Percentiles rank a stretch among this genome's conserved stretches.
These are phyloP conservation scores for Colletotrichum sp. DNA, from an alignment of 2,329 filamentous ascomycete genomes.

Conservation along the genomic window DNA sequence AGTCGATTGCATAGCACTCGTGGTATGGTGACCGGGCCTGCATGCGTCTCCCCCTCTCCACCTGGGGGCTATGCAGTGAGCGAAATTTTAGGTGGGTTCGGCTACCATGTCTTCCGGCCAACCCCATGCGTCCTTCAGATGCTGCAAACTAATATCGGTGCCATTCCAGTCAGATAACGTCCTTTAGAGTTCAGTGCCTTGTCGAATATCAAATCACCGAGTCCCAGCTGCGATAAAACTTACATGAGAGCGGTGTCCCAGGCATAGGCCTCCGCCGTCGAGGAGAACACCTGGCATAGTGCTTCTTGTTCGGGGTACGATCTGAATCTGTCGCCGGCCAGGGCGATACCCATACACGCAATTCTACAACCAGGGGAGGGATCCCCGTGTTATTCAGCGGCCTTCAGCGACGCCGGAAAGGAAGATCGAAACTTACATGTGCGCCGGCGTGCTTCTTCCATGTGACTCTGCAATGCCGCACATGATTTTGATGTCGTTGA, in stretches of 20 bases:
- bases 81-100: neutral
- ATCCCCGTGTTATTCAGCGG: neutral
- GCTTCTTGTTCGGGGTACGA: slow-evolving; percentile 39
- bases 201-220: neutral
- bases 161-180: neutral
- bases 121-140: neutral
- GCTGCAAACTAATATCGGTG: neutral
- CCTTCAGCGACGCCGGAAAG: neutral
- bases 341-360: slow-evolving; percentile 29
- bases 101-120: neutral
- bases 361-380: slow-evolving; percentile 15
- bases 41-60: neutral
- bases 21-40: neutral
- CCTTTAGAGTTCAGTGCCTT: neutral
- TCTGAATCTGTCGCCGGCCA: slow-evolving; percentile 41
- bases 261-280: slow-evolving; percentile 22
- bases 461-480: neutral
- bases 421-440: neutral
- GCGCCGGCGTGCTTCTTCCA: neutral
- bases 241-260: neutral
- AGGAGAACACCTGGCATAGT: slow-evolving; percentile 35
- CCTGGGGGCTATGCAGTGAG: neutral
- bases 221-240: neutral
- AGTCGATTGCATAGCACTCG: neutral
- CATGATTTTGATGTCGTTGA: neutral